Conservation (phyloP, 306 rosid species). For the Astragalus glycyphyllos region DNA sequence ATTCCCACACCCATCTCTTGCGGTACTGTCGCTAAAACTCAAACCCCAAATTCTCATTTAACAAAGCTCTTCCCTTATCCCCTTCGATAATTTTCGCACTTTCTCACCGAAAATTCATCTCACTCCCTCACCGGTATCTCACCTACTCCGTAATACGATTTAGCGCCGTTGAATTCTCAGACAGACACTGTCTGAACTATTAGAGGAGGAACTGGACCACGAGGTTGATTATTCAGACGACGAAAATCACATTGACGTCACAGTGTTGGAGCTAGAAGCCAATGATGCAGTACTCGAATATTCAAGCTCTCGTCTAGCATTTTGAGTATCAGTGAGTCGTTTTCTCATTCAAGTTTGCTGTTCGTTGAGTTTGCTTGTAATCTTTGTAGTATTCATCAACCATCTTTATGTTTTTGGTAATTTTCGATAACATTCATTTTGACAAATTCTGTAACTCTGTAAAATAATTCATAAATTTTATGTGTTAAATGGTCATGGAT, state of each 20-base stretch:
- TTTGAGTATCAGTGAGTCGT: slow-evolving; percentile 56
- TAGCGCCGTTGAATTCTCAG: slow-evolving; percentile 35
- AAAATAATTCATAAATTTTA: background rate
- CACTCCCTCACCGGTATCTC: slow-evolving; percentile 43
- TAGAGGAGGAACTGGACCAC: slow-evolving; percentile 44
- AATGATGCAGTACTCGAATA: slow-evolving; percentile 61
- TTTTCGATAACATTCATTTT: slow-evolving; percentile 52
- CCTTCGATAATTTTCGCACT: slow-evolving; percentile 11
- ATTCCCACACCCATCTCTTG: slow-evolving; percentile 37
- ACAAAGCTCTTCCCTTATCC: slow-evolving; percentile 33
- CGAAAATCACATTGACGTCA: slow-evolving; percentile 51
- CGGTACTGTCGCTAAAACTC: slow-evolving; percentile 44
- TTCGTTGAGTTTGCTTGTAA: background rate
- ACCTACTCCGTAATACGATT: slow-evolving; percentile 25
- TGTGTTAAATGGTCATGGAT: too few relatives aligned
- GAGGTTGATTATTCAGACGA: too few relatives aligned
- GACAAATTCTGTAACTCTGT: slow-evolving; percentile 2
- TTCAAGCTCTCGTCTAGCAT: slow-evolving; percentile 59
- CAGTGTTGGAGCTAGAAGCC: slow-evolving; percentile 76
- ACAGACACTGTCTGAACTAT: slow-evolving; percentile 34
- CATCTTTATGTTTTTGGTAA: slow-evolving; percentile 30
- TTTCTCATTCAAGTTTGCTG: background rate
- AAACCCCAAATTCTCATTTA: slow-evolving; percentile 35
- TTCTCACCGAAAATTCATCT: slow-evolving; percentile 14
- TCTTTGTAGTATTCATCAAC: background rate